Base-by-base conservation (phyloP, 2,329 filamentous ascomycete species). In the Helotiales sp. region DNA sequence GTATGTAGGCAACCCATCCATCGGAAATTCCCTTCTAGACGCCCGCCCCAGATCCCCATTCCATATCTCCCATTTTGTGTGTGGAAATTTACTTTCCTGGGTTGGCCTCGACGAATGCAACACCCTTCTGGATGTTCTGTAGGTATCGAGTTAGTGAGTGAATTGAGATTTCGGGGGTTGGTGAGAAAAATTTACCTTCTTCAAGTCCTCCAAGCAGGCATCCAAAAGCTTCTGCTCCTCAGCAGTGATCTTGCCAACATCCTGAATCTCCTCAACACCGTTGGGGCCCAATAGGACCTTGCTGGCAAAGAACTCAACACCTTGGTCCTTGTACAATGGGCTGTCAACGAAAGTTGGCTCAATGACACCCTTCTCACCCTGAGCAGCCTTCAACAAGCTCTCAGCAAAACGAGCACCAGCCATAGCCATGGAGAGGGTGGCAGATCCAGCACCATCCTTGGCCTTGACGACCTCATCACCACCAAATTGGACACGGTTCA, bases 391-490 rank as follows among this genome's bases (percentile, higher is more conserved):
- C 83, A 99, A 91, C 77, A 99, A 85, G 75, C 91, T 93, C 86
- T 98, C 94, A 76, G 96, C 93, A 82, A 78, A 90, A 86, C 88
- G 87, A 79, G 87, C 87, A 81, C 95, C 95, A 74, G 95, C 95
- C 89, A 97, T 95, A 78, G 95, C 95, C 95, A 99, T 99, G 85
- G 93, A 97, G 76, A 98, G 92, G 72, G 95, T 98, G 80, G 95
- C 95, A 75, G 93, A 97, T 77, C 95, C 95, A 78, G 94, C 93
- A 82, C 95, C 96, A 80, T 95, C 94, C 92, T 98, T 98, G 83
- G 95, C 96, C 89, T 97, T 89, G 85, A 98, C 95, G 75, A 98
- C 95, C 90, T 98, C 95, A 81, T 98, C 95, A 87, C 95, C 95
- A 82, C 96, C 95, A 81, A 98, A 98, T 86, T 98, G 95, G 78